A percentile compares a stretch with the other conserved stretches of the same genome.
Conservation (phyloP, 1,284 basidiomycete genomes). For the Dichomitus squalens region DNA sequence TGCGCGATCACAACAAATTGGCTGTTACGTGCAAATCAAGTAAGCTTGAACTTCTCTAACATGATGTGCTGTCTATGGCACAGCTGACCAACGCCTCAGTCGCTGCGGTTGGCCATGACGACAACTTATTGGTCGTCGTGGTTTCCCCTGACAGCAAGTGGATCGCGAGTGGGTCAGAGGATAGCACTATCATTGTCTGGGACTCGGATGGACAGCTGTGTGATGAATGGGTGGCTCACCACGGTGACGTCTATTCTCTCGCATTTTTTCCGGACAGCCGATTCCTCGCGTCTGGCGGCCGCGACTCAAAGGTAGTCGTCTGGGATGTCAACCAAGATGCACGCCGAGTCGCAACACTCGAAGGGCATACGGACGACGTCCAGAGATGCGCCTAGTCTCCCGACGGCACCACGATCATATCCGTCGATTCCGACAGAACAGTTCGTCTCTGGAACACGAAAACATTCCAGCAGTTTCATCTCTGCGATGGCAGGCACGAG, state of each 20-base stretch:
- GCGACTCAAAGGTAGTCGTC: neutral
- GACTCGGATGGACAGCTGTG: neutral
- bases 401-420: slow-evolving; percentile 29
- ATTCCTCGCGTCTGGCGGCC: neutral
- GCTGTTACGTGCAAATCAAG: too few relatives aligned
- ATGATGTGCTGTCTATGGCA: too few relatives aligned
- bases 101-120: neutral
- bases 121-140: too few relatives aligned
- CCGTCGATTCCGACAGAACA: too few relatives aligned
- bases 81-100: neutral
- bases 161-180: neutral
- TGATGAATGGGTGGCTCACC: neutral
- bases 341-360: neutral
- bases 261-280: neutral
- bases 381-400: slow-evolving; percentile 26
- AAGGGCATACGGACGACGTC: neutral
- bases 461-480: neutral
- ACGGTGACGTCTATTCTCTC: neutral
- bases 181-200: neutral
- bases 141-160: neutral
- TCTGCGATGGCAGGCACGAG: neutral
- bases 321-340: neutral
- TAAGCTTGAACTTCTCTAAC: too few relatives aligned
- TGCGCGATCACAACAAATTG: neutral
- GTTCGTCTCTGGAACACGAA: too few relatives aligned